Evolutionary conservation across 2,329 filamentous ascomycete genomes (phyloP), one percentile per base, ranked within the genome.

Genomic region (Pseudocercospora crystallina): DNA sequence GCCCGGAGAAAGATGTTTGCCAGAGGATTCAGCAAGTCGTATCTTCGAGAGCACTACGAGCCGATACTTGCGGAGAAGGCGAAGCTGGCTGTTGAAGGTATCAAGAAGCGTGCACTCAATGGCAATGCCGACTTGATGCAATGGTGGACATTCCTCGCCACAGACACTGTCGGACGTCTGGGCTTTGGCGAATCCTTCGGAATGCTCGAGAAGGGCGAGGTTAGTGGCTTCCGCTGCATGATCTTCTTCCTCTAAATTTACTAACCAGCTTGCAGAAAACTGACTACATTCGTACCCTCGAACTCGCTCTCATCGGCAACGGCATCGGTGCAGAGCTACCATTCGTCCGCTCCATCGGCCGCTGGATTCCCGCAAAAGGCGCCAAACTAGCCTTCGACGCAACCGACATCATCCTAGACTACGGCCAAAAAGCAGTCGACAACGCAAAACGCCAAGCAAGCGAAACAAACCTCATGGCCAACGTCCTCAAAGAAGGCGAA

Each of bases 81-180:
- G 0, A 47, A 47, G 13, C 50, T 67, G 14, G 65, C 65, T 10
- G 62, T 72, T 2, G 14, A 50, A 3, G 61, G 61, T 17, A 69
- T 73, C 35, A 64, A 62, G 37, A 43, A 47, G 1, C 60, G 61
- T 17, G 52, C 56, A 10, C 14, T n/a, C 5, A 59, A 43, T 8
- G 66, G 44, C 64, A 37, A 47, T 8, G 66, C 64, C 5, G 71
- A 74, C 57, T 49, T 73, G 5, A 49, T 71, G 38, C 66, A 70
- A 42, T 74, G 72, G 72, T 66, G 51, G 69, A 70, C 68, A 11
- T 65, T 72, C 14, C 64, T 73, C 59, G 66, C 70, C 8, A 67
- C 68, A 0, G 72, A 74, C 57, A 63, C 73, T 13, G 65, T 65
- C 20, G 65, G 65, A 2, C 58, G 69, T 42, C 53, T 74, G 2